A percentile compares a stretch with the other conserved stretches of the same genome.
Conservation (phyloP, 1,284 basidiomycete species). For the Ceratobasidium sp. region DNA sequence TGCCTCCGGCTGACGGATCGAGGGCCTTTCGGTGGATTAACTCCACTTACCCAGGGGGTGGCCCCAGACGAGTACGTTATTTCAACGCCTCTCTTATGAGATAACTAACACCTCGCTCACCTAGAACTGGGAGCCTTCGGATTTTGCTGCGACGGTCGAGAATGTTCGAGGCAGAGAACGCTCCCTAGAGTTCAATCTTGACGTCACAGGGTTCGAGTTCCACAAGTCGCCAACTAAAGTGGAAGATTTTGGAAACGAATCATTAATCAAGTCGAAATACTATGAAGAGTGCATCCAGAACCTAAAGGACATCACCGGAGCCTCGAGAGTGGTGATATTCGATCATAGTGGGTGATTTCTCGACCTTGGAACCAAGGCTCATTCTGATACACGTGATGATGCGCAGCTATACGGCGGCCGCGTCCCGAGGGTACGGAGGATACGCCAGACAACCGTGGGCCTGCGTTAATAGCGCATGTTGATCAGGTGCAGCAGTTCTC, state of each 20-base stretch:
- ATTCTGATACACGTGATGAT: not conserved
- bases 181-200: constrained; percentile 60
- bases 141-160: constrained; percentile 63
- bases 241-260: constrained; percentile 59
- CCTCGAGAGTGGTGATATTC: constrained; percentile 70
- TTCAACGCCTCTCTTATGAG: constrained; percentile 48
- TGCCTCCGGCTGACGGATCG: constrained; percentile 50
- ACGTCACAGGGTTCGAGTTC: constrained; percentile 71
- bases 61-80: constrained; percentile 21
- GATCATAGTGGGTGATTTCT: constrained; percentile 70
- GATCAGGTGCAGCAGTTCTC: not conserved
- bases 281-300: constrained; percentile 72
- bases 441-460: constrained; percentile 62
- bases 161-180: constrained; percentile 69
- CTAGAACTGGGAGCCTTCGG: constrained; percentile 57
- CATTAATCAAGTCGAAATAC: constrained; percentile 67
- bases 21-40: constrained; percentile 42
- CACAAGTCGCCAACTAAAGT: constrained; percentile 60
- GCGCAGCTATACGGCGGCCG: constrained; percentile 63
- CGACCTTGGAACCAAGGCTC: too few species aligned
- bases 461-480: constrained; percentile 55
- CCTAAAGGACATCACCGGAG: constrained; percentile 73
- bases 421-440: constrained; percentile 60
- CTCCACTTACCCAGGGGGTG: not conserved
- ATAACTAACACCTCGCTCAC: constrained; percentile 68